Conservation (phyloP, 441 rosid species). For the Populus trichocarpa region DNA sequence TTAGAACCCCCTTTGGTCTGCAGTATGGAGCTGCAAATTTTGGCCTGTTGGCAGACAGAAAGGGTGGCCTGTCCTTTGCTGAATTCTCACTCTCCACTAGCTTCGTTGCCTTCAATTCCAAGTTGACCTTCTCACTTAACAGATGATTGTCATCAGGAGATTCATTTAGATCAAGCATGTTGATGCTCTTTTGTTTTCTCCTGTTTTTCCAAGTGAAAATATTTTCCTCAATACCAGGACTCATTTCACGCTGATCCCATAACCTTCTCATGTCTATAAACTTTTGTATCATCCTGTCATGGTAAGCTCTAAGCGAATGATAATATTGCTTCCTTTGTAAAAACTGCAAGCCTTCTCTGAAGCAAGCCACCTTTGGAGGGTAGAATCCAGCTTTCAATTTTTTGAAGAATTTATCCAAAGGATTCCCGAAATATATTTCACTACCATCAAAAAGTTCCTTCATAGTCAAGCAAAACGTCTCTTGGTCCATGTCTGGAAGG, state of each 20-base stretch:
- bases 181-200: constrained; percentile 30
- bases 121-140: constrained; percentile 29
- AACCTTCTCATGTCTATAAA: constrained; percentile 42
- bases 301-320: constrained; percentile 49
- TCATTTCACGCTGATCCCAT: constrained; percentile 41
- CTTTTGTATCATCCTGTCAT: constrained; percentile 40
- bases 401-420: constrained; percentile 45
- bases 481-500: constrained; percentile 69
- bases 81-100: constrained; percentile 22
- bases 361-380: constrained; percentile 45
- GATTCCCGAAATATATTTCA: constrained; percentile 56
- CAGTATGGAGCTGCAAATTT: constrained; percentile 27
- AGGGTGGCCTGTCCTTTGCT: constrained; percentile 18
- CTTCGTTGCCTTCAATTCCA: constrained; percentile 28
- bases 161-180: constrained; percentile 55
- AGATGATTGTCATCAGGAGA: constrained; percentile 42
- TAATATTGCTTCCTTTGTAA: constrained; percentile 42
- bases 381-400: constrained; percentile 57
- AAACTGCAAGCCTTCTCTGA: constrained; percentile 37
- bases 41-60: constrained; percentile 24
- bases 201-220: constrained; percentile 43
- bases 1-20: constrained; percentile 37
- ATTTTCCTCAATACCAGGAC: constrained; percentile 31
- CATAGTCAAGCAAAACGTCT: constrained; percentile 48
- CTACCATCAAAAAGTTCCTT: constrained; percentile 54